Conservation (phyloP, 176 grass and related monocot species). For the Phoenix dactylifera region DNA sequence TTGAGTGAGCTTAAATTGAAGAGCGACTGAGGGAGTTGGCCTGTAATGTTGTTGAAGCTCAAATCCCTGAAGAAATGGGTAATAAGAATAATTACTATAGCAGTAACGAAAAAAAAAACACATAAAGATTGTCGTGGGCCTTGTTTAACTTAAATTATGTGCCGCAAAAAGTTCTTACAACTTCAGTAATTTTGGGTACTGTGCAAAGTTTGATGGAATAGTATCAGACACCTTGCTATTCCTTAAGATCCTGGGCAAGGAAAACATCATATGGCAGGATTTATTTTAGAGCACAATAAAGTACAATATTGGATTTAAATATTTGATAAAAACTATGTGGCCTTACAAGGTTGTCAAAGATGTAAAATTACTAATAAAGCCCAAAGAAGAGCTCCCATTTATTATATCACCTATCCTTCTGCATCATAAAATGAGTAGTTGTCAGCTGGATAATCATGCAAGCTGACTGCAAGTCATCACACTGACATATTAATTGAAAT, state of each 20-base stretch:
- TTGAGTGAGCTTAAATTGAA: constrained; percentile 30
- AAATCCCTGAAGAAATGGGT: constrained; percentile 45
- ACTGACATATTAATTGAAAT: too few relatives aligned
- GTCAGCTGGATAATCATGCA: too few relatives aligned
- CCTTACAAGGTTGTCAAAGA: constrained; percentile 48
- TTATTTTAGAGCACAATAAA: too few relatives aligned
- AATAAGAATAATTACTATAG: constrained; percentile 2
- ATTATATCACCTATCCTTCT: constrained; percentile 65
- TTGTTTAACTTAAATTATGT: too few relatives aligned
- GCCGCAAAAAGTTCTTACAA: constrained; percentile 21
- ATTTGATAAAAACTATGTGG: neutral
- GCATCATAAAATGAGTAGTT: constrained; percentile 22
- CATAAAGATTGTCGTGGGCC: neutral
- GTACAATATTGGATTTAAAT: too few relatives aligned
- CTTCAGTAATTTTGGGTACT: constrained; percentile 22
- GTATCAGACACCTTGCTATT: constrained; percentile 77
- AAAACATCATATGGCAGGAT: too few relatives aligned
- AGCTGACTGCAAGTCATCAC: too few relatives aligned
- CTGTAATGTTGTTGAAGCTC: constrained; percentile 84
- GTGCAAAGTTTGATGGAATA: constrained; percentile 49
- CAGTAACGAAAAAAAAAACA: neutral
- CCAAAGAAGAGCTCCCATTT: constrained; percentile 61
- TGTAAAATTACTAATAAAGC: constrained; percentile 62
- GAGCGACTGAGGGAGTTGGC: constrained; percentile 46
- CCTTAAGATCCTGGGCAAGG: constrained; percentile 49